Evolutionary conservation across 495 filamentous ascomycete species (phyloP).

Genomic region (Trichoderma erinaceum): DNA sequence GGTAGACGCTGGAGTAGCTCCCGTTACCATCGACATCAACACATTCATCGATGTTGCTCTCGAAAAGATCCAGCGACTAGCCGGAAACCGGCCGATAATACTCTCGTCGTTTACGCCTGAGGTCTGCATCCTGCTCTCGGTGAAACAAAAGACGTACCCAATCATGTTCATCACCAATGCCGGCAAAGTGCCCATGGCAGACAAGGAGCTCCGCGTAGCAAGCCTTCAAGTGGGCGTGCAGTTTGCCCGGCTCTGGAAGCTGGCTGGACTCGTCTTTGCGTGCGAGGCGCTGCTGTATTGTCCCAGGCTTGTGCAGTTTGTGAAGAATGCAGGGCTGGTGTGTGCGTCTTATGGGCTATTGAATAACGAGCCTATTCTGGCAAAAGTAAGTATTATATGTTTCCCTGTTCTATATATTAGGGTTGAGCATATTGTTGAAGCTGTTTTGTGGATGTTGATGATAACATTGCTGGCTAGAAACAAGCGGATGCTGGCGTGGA

Average conservation of each 20-base stretch:
- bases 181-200: constrained; percentile 26
- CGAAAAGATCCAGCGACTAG: constrained; percentile 22
- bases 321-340: constrained; percentile 27
- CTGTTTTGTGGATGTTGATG: background rate
- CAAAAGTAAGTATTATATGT: background rate
- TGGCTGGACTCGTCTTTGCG: constrained; percentile 32
- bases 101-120: constrained; percentile 42
- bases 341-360: constrained; percentile 29
- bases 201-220: constrained; percentile 23
- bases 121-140: constrained; percentile 34
- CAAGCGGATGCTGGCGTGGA: background rate
- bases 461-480: background rate
- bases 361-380: constrained; percentile 27
- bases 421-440: too few relatives aligned
- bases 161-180: constrained; percentile 39
- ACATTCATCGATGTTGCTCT: constrained; percentile 37
- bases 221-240: constrained; percentile 34
- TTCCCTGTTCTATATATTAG: background rate
- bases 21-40: constrained; percentile 37
- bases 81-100: constrained; percentile 28
- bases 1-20: constrained; percentile 30
- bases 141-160: constrained; percentile 36
- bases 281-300: constrained; percentile 32
- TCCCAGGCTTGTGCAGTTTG: constrained; percentile 30
- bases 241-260: constrained; percentile 34